Evolutionary conservation across 2,329 filamentous ascomycete species (phyloP).

Genomic region (Aspergillus sp.): DNA sequence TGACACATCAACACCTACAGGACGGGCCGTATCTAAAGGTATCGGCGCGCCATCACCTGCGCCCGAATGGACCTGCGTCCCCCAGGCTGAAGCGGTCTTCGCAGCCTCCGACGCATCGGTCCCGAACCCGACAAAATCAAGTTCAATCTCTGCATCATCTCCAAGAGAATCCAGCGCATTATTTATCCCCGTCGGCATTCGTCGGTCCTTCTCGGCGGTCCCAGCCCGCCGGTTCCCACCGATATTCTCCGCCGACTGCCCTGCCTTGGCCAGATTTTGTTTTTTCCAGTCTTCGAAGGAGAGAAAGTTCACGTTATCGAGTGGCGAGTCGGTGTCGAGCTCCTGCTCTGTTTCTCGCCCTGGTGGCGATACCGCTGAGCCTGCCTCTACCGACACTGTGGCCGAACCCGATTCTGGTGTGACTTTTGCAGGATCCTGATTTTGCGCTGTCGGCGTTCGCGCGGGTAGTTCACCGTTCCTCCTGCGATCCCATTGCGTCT

Average conservation of each 20-base stretch:
- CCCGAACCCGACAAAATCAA: conserved; percentile 67
- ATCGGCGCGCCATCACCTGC: conserved; percentile 20
- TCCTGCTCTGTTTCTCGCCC: conserved; percentile 40
- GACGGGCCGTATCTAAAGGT: conserved; percentile 25
- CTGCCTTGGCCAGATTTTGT: conserved; percentile 81
- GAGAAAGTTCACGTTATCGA: conserved; percentile 79
- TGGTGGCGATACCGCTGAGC: background rate
- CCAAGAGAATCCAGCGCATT: conserved; percentile 76
- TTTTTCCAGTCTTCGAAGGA: conserved; percentile 99
- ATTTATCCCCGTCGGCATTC: conserved; percentile 55
- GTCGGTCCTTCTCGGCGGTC: conserved; percentile 49
- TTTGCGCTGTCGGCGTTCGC: background rate
- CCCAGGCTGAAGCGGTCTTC: conserved; percentile 31
- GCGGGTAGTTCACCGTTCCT: background rate
- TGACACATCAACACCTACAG: conserved; percentile 23
- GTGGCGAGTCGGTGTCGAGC: conserved; percentile 62
- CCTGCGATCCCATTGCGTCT: conserved; percentile 21
- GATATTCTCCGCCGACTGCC: conserved; percentile 71
- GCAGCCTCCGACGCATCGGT: conserved; percentile 41
- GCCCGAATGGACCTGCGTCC: conserved; percentile 19
- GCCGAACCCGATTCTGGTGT: conserved; percentile 5
- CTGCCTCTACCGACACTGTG: background rate
- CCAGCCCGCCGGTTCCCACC: conserved; percentile 56
- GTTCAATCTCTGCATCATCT: conserved; percentile 83
- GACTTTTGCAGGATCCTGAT: background rate